Conservation (phyloP, 176 grass and related monocot species). For the Echinochloa phyllopogon region DNA sequence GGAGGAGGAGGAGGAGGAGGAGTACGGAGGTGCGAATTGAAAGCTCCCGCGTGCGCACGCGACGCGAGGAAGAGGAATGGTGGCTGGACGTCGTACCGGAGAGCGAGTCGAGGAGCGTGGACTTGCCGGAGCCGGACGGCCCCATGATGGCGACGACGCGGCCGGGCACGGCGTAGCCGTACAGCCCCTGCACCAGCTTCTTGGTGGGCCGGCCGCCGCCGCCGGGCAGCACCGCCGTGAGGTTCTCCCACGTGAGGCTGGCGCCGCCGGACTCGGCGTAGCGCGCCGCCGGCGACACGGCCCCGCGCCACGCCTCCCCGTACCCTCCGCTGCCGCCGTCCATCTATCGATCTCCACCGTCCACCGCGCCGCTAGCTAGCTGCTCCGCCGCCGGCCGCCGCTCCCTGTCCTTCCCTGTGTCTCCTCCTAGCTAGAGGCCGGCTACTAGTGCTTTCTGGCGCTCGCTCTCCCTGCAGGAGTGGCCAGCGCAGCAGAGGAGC, state of each 20-base stretch:
- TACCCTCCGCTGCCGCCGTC: background rate
- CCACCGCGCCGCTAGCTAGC: background rate
- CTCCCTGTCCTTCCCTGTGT: background rate
- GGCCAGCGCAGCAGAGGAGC: conserved; percentile 22
- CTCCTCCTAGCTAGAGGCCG: background rate
- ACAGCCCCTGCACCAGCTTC: conserved; percentile 82
- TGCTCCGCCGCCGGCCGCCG: background rate
- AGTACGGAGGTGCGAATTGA: background rate
- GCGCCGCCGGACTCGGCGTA: conserved; percentile 54
- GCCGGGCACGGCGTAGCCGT: conserved; percentile 85
- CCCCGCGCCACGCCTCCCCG: conserved; percentile 43
- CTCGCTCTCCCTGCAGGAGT: background rate
- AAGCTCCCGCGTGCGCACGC: background rate
- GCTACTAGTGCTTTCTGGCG: background rate
- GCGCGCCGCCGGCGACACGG: conserved; percentile 51
- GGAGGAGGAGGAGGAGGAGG: no score
- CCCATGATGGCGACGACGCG: conserved; percentile 95
- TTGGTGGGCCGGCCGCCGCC: conserved; percentile 61
- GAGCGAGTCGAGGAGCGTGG: conserved; percentile 93
- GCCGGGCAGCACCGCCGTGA: conserved; percentile 79
- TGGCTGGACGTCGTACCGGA: conserved; percentile 44
- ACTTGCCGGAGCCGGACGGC: conserved; percentile 96
- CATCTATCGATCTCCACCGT: no score
- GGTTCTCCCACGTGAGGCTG: conserved; percentile 97
- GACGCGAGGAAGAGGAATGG: background rate